phyloP scores from a whole-genome alignment of 2,329 filamentous ascomycete genomes.

The Coniella vitis region DNA sequence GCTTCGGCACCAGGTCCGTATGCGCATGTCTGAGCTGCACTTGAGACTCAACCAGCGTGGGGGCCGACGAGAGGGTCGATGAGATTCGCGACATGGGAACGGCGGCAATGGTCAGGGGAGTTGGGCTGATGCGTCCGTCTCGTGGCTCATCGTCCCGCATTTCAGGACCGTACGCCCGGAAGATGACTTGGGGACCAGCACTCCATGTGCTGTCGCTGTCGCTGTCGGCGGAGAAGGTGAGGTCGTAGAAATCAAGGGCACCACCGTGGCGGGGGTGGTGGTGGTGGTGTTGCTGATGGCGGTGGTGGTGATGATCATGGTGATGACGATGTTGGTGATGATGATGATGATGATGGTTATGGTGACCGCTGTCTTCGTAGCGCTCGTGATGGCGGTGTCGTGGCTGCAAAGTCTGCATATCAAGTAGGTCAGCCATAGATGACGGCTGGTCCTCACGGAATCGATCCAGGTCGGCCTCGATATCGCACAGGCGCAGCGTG shows the following conservation, averaged over 20 bases:
- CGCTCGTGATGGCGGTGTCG: too few species aligned
- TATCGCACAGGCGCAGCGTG: slow-evolving; percentile 48
- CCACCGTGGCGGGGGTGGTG: slow-evolving; percentile 1
- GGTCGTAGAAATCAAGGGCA: slow-evolving; percentile 1
- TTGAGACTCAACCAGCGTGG: slow-evolving; percentile 5
- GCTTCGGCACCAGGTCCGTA: slow-evolving; percentile 3
- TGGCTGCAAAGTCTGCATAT: too few species aligned
- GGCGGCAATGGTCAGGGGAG: background rate
- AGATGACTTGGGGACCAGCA: slow-evolving; percentile 4
- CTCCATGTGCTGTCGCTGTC: slow-evolving; percentile 9
- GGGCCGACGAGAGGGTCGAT: slow-evolving; percentile 6
- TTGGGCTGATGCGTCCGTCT: background rate
- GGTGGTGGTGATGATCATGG: background rate
- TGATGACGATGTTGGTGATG: background rate
- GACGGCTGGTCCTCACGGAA: slow-evolving; percentile 34
- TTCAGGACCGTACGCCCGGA: background rate
- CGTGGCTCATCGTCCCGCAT: background rate
- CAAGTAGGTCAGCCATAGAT: too few species aligned
- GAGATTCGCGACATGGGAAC: background rate
- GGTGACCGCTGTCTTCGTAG: background rate
- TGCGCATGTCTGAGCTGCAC: background rate
- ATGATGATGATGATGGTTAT: background rate
- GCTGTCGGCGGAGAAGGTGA: background rate
- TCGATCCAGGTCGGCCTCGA: slow-evolving; percentile 54
- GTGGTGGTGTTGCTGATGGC: background rate